phyloP scores from a whole-genome alignment of 1,139 yeast species.

The Scheffersomyces insectosa region DNA sequence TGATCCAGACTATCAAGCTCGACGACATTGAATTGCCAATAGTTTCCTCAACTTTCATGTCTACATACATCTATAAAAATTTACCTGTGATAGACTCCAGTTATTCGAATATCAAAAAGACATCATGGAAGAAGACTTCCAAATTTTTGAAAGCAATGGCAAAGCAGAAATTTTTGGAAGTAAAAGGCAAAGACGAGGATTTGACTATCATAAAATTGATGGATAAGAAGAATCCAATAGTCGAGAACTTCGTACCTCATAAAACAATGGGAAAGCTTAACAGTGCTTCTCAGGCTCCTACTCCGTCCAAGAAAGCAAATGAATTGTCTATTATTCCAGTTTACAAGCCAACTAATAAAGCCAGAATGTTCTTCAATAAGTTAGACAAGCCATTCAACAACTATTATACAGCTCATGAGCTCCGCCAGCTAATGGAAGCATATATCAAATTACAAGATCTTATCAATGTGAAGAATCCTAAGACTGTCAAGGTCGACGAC shows the following conservation, averaged over 20 bases:
- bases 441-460: constrained; percentile 59
- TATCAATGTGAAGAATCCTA: constrained; percentile 46
- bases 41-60: constrained; percentile 71
- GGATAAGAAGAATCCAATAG: constrained; percentile 45
- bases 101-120: constrained; percentile 70
- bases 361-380: constrained; percentile 51
- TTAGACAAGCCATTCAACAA: constrained; percentile 34
- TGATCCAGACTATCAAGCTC: constrained; percentile 65
- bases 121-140: constrained; percentile 87
- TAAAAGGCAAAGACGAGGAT: constrained; percentile 80
- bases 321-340: constrained; percentile 39
- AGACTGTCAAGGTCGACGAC: constrained; percentile 57
- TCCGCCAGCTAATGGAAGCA: constrained; percentile 50
- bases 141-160: constrained; percentile 86
- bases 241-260: constrained; percentile 67
- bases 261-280: constrained; percentile 34
- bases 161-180: constrained; percentile 60
- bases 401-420: constrained; percentile 54
- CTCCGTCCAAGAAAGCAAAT: constrained; percentile 21
- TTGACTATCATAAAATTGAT: constrained; percentile 54
- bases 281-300: constrained; percentile 15
- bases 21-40: constrained; percentile 62
- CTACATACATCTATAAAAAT: constrained; percentile 66
- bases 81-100: constrained; percentile 58
- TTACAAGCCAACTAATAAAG: constrained; percentile 56